Evolutionary conservation across 2,329 filamentous ascomycete genomes (phyloP).

Genomic region (Chaetomium olivaceum): DNA sequence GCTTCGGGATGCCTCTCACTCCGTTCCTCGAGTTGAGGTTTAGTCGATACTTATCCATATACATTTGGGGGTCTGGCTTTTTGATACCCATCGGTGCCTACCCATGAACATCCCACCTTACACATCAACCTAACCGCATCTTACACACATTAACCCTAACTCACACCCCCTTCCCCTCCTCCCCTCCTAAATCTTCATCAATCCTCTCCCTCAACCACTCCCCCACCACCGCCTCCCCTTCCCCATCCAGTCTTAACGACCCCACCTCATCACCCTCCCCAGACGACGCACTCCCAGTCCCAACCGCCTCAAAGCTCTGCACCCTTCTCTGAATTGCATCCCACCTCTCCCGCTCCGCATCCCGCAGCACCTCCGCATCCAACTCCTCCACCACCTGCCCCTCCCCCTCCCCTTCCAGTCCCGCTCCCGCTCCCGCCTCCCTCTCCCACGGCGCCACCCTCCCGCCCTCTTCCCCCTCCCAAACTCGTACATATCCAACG

Average conservation of each 20-base stretch:
- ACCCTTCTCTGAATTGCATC: conserved; percentile 37
- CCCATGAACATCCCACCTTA: background rate
- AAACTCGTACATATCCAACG: conserved; percentile 48
- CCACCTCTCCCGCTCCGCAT: background rate
- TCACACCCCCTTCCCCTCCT: background rate
- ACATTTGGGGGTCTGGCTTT: too few relatives aligned
- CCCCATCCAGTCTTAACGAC: conserved; percentile 34
- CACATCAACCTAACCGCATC: too few relatives aligned
- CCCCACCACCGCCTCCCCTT: conserved; percentile 69
- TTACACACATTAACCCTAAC: background rate
- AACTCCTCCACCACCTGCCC: background rate
- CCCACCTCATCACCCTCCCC: conserved; percentile 11
- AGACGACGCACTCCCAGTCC: conserved; percentile 4
- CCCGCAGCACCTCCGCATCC: too few relatives aligned
- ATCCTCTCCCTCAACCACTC: conserved; percentile 67
- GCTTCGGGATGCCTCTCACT: too few relatives aligned
- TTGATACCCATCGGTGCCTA: too few relatives aligned
- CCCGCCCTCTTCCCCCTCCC: background rate
- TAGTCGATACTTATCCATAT: too few relatives aligned
- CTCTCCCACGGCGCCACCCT: background rate
- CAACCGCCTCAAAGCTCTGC: conserved; percentile 38
- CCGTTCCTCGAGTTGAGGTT: too few relatives aligned
- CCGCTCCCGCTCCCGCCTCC: background rate
- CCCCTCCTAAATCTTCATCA: conserved; percentile 17
- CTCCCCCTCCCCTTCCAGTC: background rate